phyloP scores from a whole-genome alignment of 345 rosid genomes.

The Corchorus olitorius region DNA sequence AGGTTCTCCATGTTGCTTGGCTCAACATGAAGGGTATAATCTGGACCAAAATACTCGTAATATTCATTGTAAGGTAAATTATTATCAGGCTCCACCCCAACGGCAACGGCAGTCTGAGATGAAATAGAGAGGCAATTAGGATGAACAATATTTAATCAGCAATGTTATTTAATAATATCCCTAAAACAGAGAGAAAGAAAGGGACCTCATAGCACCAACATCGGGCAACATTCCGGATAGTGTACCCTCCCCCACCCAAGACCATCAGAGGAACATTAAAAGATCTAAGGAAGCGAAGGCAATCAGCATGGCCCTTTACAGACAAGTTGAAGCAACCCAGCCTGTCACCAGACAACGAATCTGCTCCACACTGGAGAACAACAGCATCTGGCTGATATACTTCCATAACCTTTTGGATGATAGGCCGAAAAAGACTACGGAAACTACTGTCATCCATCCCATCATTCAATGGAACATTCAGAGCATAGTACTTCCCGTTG shows the following conservation, averaged over 20 bases:
- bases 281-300: constrained; percentile 89
- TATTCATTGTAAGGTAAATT: constrained; percentile 91
- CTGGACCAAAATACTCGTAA: constrained; percentile 94
- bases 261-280: constrained; percentile 93
- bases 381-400: constrained; percentile 97
- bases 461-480: constrained; percentile 91
- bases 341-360: constrained; percentile 94
- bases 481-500: constrained; percentile 78
- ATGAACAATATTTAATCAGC: not conserved
- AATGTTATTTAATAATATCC: constrained; percentile 5
- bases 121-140: constrained; percentile 19
- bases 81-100: constrained; percentile 96
- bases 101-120: constrained; percentile 93
- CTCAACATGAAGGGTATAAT: constrained; percentile 88
- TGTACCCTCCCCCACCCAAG: constrained; percentile 98
- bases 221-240: constrained; percentile 96
- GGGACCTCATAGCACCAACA: constrained; percentile 99
- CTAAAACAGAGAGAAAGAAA: constrained; percentile 5
- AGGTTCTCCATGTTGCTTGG: constrained; percentile 80
- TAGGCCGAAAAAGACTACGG: constrained; percentile 76
- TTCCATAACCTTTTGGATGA: constrained; percentile 92
- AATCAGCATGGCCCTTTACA: constrained; percentile 97
- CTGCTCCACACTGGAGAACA: constrained; percentile 99
- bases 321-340: constrained; percentile 96
- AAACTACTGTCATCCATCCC: constrained; percentile 92